Evolutionary conservation across 2,329 filamentous ascomycete genomes (phyloP).

Genomic region (Cryphonectria naterciae): DNA sequence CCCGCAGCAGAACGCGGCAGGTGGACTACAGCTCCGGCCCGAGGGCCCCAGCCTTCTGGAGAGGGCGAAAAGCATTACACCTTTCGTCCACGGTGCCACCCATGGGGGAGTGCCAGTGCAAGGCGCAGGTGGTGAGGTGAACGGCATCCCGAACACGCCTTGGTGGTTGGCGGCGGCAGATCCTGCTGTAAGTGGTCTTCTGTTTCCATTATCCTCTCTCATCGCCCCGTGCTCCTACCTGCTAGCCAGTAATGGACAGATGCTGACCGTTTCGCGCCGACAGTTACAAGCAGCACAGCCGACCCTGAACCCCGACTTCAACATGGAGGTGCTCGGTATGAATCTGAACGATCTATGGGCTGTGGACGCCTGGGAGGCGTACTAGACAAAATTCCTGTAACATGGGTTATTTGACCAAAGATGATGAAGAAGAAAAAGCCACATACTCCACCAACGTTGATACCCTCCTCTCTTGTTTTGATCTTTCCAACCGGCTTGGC

Average conservation of each 20-base stretch:
- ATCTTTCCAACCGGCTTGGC: neutral
- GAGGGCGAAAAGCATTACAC: constrained; percentile 28
- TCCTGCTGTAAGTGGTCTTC: constrained; percentile 27
- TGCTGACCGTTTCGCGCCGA: constrained; percentile 2
- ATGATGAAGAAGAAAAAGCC: neutral
- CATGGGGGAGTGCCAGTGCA: constrained; percentile 9
- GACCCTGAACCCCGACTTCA: constrained; percentile 55
- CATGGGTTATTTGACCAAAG: too few relatives aligned
- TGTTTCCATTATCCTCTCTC: neutral
- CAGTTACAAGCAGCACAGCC: constrained; percentile 35
- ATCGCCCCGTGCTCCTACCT: neutral
- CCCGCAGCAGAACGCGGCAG: constrained; percentile 17
- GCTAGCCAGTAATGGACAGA: neutral
- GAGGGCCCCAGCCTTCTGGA: constrained; percentile 27
- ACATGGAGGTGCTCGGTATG: constrained; percentile 56
- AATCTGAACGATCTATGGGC: constrained; percentile 62
- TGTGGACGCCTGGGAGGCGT: constrained; percentile 36
- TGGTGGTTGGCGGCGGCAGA: constrained; percentile 35
- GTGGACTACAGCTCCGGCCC: constrained; percentile 15
- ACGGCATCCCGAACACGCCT: constrained; percentile 31
- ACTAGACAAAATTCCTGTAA: neutral
- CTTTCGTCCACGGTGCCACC: constrained; percentile 17
- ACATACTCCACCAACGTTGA: neutral
- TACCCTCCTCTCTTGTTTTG: constrained; percentile 3
- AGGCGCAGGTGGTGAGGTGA: constrained; percentile 15